Percentiles rank a stretch among this genome's conserved stretches.
These are phyloP conservation scores for Didymella sp. DNA, from an alignment of 2,329 filamentous ascomycete species.

Conservation along the genomic window DNA sequence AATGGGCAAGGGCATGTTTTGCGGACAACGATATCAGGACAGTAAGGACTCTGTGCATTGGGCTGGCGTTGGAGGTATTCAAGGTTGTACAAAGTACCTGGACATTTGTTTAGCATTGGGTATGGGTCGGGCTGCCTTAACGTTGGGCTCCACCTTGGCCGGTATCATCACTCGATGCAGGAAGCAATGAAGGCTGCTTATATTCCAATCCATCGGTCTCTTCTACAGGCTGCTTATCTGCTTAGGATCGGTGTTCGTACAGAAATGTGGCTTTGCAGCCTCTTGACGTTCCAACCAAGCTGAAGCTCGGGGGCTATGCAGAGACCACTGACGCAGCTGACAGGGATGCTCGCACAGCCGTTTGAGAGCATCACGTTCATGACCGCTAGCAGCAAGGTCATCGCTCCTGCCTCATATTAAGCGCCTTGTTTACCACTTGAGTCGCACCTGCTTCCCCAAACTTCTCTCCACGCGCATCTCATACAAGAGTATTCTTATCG, in stretches of 20 bases:
- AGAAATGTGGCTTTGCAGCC: slow-evolving; percentile 13
- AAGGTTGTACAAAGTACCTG: slow-evolving; percentile 16
- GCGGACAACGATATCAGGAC: neutral
- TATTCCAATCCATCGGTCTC: neutral
- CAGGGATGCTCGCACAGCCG: slow-evolving; percentile 16
- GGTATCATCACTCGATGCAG: neutral
- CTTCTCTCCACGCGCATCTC: neutral
- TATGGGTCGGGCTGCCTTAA: slow-evolving; percentile 23
- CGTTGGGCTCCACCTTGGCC: slow-evolving; percentile 28
- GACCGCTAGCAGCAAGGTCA: slow-evolving; percentile 28
- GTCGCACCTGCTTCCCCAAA: neutral
- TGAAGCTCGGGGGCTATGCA: slow-evolving; percentile 18
- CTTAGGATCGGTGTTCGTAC: neutral
- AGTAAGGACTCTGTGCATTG: slow-evolving; percentile 20
- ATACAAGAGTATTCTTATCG: slow-evolving; percentile 6
- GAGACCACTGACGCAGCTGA: slow-evolving; percentile 15
- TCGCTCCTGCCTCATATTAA: slow-evolving; percentile 16
- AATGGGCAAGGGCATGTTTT: neutral
- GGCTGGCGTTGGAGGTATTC: slow-evolving; percentile 25
- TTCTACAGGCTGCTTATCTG: neutral
- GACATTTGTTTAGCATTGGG: slow-evolving; percentile 25
- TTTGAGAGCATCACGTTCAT: slow-evolving; percentile 24
- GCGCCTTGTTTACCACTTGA: slow-evolving; percentile 6
- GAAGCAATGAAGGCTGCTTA: neutral
- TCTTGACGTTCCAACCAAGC: slow-evolving; percentile 13